Conservation (phyloP, 768 basidiomycete species). For the Multifurca ochricompacta region DNA sequence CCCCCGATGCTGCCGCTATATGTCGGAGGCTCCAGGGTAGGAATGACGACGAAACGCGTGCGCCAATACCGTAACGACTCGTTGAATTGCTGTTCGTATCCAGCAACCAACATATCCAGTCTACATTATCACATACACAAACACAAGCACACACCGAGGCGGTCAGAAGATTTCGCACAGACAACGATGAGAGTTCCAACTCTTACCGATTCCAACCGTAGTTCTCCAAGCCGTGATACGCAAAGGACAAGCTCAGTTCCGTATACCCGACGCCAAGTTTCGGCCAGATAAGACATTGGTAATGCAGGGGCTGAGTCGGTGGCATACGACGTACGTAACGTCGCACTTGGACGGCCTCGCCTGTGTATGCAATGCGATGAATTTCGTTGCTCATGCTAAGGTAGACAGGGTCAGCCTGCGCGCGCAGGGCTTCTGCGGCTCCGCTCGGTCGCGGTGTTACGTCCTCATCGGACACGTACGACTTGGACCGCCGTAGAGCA, state of each 20-base stretch:
- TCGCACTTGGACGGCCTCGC: constrained; percentile 83
- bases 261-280: constrained; percentile 84
- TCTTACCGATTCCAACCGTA: constrained; percentile 81
- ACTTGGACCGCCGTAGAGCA: constrained; percentile 42
- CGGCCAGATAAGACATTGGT: constrained; percentile 92
- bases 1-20: constrained; percentile 42
- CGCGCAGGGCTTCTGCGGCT: constrained; percentile 55
- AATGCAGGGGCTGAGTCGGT: constrained; percentile 55
- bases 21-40: constrained; percentile 60
- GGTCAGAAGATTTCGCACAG: not conserved
- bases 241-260: constrained; percentile 65
- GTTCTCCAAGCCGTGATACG: constrained; percentile 70
- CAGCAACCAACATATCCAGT: constrained; percentile 77
- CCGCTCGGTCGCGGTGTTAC: constrained; percentile 48
- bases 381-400: constrained; percentile 95
- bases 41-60: constrained; percentile 89
- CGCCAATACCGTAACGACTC: constrained; percentile 89
- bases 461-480: constrained; percentile 50
- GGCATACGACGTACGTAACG: constrained; percentile 74
- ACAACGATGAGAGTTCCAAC: too few species aligned
- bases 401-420: constrained; percentile 68
- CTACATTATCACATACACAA: too few species aligned
- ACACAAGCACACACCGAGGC: not conserved
- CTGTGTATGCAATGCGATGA: constrained; percentile 84
- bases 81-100: constrained; percentile 72